phyloP scores from a whole-genome alignment of 306 rosid genomes.

The Cucurbita ficifolia region DNA sequence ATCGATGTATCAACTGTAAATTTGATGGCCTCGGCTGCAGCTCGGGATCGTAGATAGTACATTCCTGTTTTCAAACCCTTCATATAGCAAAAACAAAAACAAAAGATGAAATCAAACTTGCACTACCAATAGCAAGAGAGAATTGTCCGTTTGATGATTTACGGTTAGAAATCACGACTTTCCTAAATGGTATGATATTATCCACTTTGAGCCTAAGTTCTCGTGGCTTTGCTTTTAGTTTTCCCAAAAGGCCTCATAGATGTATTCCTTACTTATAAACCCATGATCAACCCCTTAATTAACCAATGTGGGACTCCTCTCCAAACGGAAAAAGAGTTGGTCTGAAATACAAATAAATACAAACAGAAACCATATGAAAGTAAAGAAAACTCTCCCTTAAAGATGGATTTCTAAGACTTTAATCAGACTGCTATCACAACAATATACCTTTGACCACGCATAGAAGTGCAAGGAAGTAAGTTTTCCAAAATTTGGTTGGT shows the following conservation, averaged over 20 bases:
- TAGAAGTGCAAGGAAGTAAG: constrained; percentile 80
- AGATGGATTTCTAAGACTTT: background rate
- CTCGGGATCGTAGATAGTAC: constrained; percentile 72
- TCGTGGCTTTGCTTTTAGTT: too few species aligned
- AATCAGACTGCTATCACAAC: background rate
- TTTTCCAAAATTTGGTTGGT: constrained; percentile 78
- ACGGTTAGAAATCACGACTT: too few species aligned
- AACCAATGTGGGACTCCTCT: too few species aligned
- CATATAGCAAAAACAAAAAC: background rate
- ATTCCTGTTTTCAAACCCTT: constrained; percentile 87
- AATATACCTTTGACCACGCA: constrained; percentile 75
- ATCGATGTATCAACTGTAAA: constrained; percentile 63
- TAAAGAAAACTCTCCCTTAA: too few species aligned
- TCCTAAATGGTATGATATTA: too few species aligned
- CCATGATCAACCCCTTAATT: too few species aligned
- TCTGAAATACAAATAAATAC: background rate
- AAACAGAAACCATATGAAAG: background rate
- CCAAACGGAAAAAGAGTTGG: background rate
- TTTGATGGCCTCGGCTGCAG: constrained; percentile 87
- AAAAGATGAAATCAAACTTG: background rate
- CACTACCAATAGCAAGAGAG: too few species aligned
- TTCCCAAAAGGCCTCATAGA: too few species aligned
- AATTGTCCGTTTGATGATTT: too few species aligned
- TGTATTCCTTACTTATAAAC: too few species aligned
- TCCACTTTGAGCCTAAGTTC: too few species aligned